Base-by-base conservation (phyloP, 495 filamentous ascomycete genomes). In the Eremomyces bilateralis region DNA sequence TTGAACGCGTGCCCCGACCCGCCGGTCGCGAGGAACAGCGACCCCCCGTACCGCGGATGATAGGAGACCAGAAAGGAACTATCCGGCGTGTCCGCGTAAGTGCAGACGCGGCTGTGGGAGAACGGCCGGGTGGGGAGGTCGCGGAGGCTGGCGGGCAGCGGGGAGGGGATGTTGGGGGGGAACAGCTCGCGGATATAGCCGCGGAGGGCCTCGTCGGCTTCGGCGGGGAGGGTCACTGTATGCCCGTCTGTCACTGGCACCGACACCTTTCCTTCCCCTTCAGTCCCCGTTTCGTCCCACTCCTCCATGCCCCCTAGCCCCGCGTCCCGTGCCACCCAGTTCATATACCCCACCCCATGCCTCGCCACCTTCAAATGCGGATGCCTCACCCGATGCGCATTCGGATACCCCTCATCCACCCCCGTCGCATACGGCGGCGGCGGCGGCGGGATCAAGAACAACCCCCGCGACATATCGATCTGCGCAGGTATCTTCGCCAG, bases 1-100 rank as follows among this genome's bases (percentile, higher is more conserved):
- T 92, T 92, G 58, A 76, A 92, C 3, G 52, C 83, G 51, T 94
- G 84, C 1, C 83, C 83, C 45, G 73, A 80, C 11, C 78, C 83
- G 11, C 83, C 83, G 0, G 78, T 85, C 1, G 80, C 76, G 11
- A 94, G 47, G 52, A 92, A 83, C 15, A 92, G 56, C 10, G 67
- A 64, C 17, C 8, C 20, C 16, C 61, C 44, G 48, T 69, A 67
- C 5, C 52, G 46, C 0, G 81, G 81, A 41, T 88, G 78, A 41
- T 77, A 79, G 36, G 70, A 64, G 37, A 91, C 64, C 20, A 93
- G 57, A 58, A 83, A 93, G 50, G 91, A 76, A 4, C 69, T 79
- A 12, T 64, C 69, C 4, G 77, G 63, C 11, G 45, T 46, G 58
- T 91, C 83, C 4, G 65, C 71, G 42, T 94, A 92, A 80, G 80